Evolutionary conservation across 1,139 yeast genomes (phyloP).

Genomic region (Kurtzmaniella quercitrusa): DNA sequence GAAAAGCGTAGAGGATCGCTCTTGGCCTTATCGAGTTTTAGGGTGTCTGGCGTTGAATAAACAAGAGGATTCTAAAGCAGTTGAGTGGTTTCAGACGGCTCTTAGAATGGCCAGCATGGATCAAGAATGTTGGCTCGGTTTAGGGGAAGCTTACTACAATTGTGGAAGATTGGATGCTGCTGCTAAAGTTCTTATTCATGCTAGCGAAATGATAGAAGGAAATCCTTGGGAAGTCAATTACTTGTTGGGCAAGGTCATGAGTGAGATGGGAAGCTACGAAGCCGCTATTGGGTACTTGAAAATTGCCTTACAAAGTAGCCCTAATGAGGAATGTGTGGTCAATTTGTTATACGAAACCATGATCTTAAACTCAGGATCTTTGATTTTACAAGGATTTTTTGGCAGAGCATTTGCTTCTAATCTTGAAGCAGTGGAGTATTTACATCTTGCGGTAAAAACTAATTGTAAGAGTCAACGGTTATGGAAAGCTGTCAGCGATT

Average conservation of each 20-base stretch:
- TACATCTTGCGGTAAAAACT: conserved; percentile 36
- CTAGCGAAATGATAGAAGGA: conserved; percentile 16
- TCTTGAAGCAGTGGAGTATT: conserved; percentile 45
- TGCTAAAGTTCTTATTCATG: conserved; percentile 66
- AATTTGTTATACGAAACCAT: conserved; percentile 56
- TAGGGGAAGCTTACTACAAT: conserved; percentile 86
- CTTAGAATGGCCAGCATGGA: conserved; percentile 66
- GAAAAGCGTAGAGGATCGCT: conserved; percentile 23
- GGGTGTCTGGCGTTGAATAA: conserved; percentile 75
- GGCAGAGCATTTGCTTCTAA: conserved; percentile 48
- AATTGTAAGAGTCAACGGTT: conserved; percentile 40
- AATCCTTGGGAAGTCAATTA: conserved; percentile 56
- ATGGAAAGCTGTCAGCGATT: conserved; percentile 54
- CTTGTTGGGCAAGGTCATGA: conserved; percentile 60
- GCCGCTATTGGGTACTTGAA: conserved; percentile 29
- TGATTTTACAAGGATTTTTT: conserved; percentile 58
- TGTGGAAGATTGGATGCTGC: conserved; percentile 90
- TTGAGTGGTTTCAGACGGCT: conserved; percentile 85
- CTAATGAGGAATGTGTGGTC: conserved; percentile 54
- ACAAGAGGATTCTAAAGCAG: conserved; percentile 74
- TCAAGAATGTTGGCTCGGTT: conserved; percentile 82
- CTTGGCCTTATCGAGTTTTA: conserved; percentile 87
- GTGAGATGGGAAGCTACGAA: conserved; percentile 37
- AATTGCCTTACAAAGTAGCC: conserved; percentile 37
- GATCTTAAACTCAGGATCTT: conserved; percentile 49